Conservation (phyloP, 257 asterid genomes). For the Salvia hispanica region DNA sequence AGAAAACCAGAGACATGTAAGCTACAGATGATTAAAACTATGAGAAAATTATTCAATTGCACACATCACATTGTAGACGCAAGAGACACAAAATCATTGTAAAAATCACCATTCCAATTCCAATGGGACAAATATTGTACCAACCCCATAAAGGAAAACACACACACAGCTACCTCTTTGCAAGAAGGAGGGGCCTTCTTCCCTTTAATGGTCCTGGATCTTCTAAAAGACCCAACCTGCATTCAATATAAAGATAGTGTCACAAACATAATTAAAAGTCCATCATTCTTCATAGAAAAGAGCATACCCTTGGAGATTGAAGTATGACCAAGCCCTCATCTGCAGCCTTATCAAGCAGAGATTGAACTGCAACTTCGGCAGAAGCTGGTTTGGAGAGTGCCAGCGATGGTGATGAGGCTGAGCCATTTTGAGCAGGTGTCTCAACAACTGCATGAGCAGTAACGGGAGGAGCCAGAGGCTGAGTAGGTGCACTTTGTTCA, state of each 20-base stretch:
- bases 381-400: constrained; percentile 54
- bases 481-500: constrained; percentile 47
- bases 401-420: constrained; percentile 64
- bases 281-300: background rate
- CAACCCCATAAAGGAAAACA: constrained; percentile 12
- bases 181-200: constrained; percentile 78
- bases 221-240: constrained; percentile 90
- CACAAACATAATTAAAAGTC: constrained; percentile 1
- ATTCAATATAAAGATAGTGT: constrained; percentile 26
- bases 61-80: constrained; percentile 1
- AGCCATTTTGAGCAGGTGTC: constrained; percentile 58
- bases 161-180: constrained; percentile 60
- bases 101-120: constrained; percentile 12
- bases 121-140: background rate
- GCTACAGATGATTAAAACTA: background rate
- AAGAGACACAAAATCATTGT: background rate
- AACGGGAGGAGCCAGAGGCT: constrained; percentile 54
- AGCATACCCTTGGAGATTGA: constrained; percentile 71
- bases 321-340: constrained; percentile 78
- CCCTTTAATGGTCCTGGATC: constrained; percentile 88
- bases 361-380: constrained; percentile 46
- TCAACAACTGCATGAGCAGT: constrained; percentile 43
- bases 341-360: constrained; percentile 57
- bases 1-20: constrained; percentile 3
- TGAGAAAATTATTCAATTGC: background rate